Base-by-base conservation (phyloP, 768 basidiomycete genomes). In the Xerocomus brunneocitrinus region DNA sequence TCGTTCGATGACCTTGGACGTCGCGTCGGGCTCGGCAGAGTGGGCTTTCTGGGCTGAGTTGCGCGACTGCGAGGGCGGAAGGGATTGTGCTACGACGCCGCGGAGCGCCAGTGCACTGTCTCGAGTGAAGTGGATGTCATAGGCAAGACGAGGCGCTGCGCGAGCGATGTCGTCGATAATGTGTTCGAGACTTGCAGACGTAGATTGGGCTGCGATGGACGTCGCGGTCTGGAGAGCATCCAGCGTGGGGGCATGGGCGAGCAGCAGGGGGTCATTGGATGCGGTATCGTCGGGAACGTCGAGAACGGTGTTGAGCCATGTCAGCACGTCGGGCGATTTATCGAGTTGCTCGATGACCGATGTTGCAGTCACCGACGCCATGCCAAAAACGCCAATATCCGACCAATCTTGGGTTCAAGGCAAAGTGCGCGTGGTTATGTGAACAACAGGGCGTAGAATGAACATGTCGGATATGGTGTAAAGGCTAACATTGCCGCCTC, bases 91-190 rank as follows among this genome's bases (percentile, higher is more conserved):
- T 22, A 99, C 74, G 8, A 82, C 73, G 28, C 73, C 74, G 55
- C 89, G 87, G 24, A 98, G 77, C 3, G 88, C 79, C 16, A 88
- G 71, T 1, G 95, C 94, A 31, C 87, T 84, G 62, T 98, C 95
- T 40, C 91, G 87, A 84, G 98, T 95, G 74, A 97, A 97, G 67
- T 98, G 95, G 34, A 99, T 77, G 71, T 98, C 97, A 67, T 97
- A 98, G 1, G 90, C 84, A 43, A 99, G 78, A 36, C 97, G 82
- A 12, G 97, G 92, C 22, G 98, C 85, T 5, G 86, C 82, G 46
- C 94, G 83, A 2, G 95, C 92, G 40, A 98, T 90, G 66, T 98
- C 94, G 64, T 93, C 87, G 54, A 99, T 94, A 43, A 84, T 82
- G 56, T 85, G 84, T 68, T 98, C 97, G 52, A 98, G 81, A 49